Conservation (phyloP, 1,284 basidiomycete species). For the Peniophora sp. region DNA sequence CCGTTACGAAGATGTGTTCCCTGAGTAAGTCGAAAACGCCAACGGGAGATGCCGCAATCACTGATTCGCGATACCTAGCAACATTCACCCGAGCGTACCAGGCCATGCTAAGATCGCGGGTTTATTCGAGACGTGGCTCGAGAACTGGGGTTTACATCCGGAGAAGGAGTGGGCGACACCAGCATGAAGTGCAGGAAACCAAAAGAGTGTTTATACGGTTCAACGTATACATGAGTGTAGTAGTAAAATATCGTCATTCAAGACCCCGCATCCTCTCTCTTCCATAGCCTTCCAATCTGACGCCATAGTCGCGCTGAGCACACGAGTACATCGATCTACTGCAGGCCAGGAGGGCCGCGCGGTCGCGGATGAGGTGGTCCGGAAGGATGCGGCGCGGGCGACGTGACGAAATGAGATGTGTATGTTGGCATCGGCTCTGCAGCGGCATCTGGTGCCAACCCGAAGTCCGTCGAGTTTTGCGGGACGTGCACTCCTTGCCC, state of each 20-base stretch:
- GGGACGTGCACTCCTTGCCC: not conserved
- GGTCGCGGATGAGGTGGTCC: constrained; percentile 7
- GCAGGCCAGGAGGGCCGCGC: constrained; percentile 14
- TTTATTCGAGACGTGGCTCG: constrained; percentile 35
- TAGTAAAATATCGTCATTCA: not conserved
- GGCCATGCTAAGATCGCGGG: constrained; percentile 43
- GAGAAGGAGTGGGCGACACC: constrained; percentile 19
- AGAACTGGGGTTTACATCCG: constrained; percentile 34
- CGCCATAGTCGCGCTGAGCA: constrained; percentile 8
- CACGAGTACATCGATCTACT: no score
- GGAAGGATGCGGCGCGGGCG: not conserved
- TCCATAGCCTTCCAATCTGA: constrained; percentile 24
- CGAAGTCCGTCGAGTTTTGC: not conserved
- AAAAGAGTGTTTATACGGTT: not conserved
- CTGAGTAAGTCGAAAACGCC: constrained; percentile 31
- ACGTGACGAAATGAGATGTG: not conserved
- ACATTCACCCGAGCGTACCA: constrained; percentile 38
- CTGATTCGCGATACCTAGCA: constrained; percentile 20
- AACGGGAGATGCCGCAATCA: not conserved
- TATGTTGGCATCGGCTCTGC: not conserved
- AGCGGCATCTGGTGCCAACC: not conserved
- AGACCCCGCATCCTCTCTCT: constrained; percentile 25
- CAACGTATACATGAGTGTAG: not conserved
- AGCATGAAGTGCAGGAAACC: not conserved
- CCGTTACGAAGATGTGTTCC: constrained; percentile 41